Conservation (phyloP, 495 filamentous ascomycete genomes). For the Penicillium waksmanii region DNA sequence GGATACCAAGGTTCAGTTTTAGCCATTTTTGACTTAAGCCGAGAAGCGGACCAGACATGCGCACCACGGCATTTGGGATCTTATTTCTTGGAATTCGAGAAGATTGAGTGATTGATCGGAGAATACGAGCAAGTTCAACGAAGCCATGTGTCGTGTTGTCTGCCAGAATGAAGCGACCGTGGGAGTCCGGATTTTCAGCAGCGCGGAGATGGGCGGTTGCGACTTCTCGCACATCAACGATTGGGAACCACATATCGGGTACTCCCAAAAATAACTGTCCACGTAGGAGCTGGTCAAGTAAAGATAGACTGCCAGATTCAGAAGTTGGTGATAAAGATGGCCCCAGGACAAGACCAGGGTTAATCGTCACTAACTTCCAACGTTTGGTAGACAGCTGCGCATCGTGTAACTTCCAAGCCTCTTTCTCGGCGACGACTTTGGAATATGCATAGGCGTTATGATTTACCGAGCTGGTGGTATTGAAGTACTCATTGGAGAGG, state of each 20-base stretch:
- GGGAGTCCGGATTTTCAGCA: slow-evolving; percentile 11
- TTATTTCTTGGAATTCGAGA: slow-evolving; percentile 17
- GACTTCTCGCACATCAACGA: slow-evolving; percentile 22
- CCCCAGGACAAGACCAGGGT: slow-evolving; percentile 24
- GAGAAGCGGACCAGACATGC: slow-evolving; percentile 18
- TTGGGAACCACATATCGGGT: slow-evolving; percentile 19
- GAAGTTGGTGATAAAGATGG: slow-evolving; percentile 22
- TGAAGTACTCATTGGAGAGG: slow-evolving; percentile 23
- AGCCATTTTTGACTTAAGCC: slow-evolving; percentile 23
- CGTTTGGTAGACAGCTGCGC: slow-evolving; percentile 7
- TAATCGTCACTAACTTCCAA: slow-evolving; percentile 26
- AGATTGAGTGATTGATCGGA: slow-evolving; percentile 16
- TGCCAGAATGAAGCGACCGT: slow-evolving; percentile 22
- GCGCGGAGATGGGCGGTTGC: slow-evolving; percentile 20
- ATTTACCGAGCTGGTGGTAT: slow-evolving; percentile 20
- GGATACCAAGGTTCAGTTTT: slow-evolving; percentile 18
- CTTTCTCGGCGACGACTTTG: slow-evolving; percentile 25
- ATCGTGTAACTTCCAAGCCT: slow-evolving; percentile 25
- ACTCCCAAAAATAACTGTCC: slow-evolving; percentile 14
- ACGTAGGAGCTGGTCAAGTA: slow-evolving; percentile 20
- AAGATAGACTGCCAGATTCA: slow-evolving; percentile 24
- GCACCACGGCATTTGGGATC: slow-evolving; percentile 19
- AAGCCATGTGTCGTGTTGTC: slow-evolving; percentile 15
- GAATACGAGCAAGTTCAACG: slow-evolving; percentile 18
- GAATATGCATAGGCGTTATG: slow-evolving; percentile 27